Percentiles rank a stretch among this genome's conserved stretches.
phyloP scores from a whole-genome alignment of 2,329 filamentous ascomycete species.

The Arachnomyces sp. region DNA sequence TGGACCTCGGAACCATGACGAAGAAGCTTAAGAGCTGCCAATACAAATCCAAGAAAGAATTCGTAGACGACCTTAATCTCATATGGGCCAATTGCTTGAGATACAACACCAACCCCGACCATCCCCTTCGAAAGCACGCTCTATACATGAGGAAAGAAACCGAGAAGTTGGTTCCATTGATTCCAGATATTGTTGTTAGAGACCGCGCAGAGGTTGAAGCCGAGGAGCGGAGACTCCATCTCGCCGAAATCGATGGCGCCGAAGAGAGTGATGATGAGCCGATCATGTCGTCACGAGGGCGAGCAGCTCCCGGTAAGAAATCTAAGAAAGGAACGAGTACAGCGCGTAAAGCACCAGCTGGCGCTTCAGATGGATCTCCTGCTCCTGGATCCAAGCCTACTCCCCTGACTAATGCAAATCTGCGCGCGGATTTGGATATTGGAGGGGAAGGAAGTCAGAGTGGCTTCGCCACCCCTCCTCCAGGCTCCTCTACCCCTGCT shows the following conservation, averaged over 20 bases:
- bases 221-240: conserved; percentile 71
- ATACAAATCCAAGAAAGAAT: conserved; percentile 87
- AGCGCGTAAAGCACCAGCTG: conserved; percentile 63
- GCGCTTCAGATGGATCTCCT: conserved; percentile 71
- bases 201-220: conserved; percentile 91
- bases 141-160: conserved; percentile 96
- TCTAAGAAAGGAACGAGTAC: conserved; percentile 57
- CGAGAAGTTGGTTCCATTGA: conserved; percentile 89
- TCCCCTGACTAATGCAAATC: conserved; percentile 44
- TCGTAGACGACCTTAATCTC: conserved; percentile 83
- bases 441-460: conserved; percentile 67
- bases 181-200: conserved; percentile 83
- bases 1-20: conserved; percentile 97
- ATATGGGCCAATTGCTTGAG: conserved; percentile 97
- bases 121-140: conserved; percentile 84
- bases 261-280: conserved; percentile 96
- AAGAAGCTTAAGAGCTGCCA: conserved; percentile 81
- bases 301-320: conserved; percentile 74
- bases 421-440: conserved; percentile 63
- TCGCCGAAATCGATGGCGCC: conserved; percentile 67
- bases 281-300: conserved; percentile 93
- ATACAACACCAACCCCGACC: conserved; percentile 84
- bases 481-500: conserved; percentile 67
- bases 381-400: conserved; percentile 43
- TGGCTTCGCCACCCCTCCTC: conserved; percentile 75